These are phyloP conservation scores for Pythium aphanidermatum DNA, from an alignment of 352 stramenopile genomes.

Conservation along the genomic window DNA sequence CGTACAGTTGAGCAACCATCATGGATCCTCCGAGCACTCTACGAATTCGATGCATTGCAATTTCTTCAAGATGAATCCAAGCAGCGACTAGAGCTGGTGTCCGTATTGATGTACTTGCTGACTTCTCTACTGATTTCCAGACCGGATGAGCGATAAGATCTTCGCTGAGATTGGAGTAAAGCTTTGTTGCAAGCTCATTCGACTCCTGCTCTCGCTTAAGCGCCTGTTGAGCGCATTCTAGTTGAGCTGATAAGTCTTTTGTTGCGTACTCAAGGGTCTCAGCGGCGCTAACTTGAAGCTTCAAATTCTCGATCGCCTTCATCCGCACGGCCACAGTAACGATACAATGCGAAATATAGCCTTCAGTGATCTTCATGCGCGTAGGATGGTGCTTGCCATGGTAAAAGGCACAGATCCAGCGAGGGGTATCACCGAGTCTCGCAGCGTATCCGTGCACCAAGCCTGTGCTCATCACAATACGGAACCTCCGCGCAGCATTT, in stretches of 20 bases:
- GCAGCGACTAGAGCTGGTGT: conserved; percentile 1
- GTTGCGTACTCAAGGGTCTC: too few species aligned
- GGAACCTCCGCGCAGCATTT: background rate
- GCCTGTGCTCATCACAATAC: too few species aligned
- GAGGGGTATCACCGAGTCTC: too few species aligned
- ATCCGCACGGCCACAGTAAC: too few species aligned
- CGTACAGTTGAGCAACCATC: conserved; percentile 11
- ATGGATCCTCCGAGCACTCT: background rate
- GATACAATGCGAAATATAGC: too few species aligned
- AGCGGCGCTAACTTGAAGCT: too few species aligned
- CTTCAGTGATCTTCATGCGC: too few species aligned
- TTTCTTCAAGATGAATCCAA: conserved; percentile 11
- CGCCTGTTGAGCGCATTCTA: background rate
- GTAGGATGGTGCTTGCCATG: too few species aligned
- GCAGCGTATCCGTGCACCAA: too few species aligned
- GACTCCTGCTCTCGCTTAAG: background rate
- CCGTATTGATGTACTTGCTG: background rate
- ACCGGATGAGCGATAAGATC: conserved; percentile 7
- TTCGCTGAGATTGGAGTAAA: background rate
- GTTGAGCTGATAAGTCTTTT: background rate
- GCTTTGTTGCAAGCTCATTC: background rate
- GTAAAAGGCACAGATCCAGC: too few species aligned
- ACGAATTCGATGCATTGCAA: background rate
- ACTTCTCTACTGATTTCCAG: conserved; percentile 1
- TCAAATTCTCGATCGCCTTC: too few species aligned